Percentiles rank a stretch among this genome's conserved stretches.
Conservation (phyloP, 2,329 filamentous ascomycete species). For the Fonsecaea pedrosoi region DNA sequence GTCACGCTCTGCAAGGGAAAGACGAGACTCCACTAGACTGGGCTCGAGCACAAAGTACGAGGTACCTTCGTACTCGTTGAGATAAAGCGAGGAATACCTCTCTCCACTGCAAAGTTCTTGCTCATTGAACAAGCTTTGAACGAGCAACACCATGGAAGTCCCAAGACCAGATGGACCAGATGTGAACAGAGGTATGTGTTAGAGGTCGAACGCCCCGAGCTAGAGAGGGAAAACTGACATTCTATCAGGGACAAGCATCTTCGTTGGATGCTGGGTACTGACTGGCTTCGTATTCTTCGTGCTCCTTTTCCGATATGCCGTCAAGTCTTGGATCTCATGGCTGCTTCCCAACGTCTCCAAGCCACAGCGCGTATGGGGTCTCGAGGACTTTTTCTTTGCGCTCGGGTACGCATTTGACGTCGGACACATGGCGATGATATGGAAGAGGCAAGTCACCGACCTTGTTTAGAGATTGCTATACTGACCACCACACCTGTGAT, state of each 20-base stretch:
- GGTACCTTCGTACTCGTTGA: neutral
- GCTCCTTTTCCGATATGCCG: conserved; percentile 33
- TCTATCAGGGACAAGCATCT: neutral
- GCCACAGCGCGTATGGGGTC: conserved; percentile 45
- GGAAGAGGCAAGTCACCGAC: conserved; percentile 42
- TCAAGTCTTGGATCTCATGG: conserved; percentile 44
- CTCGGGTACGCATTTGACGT: conserved; percentile 44
- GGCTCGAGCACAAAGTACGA: neutral
- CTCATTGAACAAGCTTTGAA: no score
- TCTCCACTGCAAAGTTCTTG: neutral
- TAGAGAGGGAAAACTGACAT: neutral
- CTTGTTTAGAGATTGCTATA: neutral
- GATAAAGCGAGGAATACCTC: neutral
- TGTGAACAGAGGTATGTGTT: conserved; percentile 32
- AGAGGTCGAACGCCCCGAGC: neutral
- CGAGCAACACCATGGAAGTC: conserved; percentile 32
- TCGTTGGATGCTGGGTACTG: conserved; percentile 26
- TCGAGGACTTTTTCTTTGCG: conserved; percentile 46
- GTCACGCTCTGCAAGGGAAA: conserved; percentile 1
- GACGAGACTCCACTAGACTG: neutral
- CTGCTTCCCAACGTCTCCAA: conserved; percentile 44
- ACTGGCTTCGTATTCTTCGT: conserved; percentile 36
- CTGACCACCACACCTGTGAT: neutral
- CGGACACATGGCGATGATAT: conserved; percentile 44
- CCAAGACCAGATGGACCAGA: conserved; percentile 35